Evolutionary conservation across 306 rosid species (phyloP).

Genomic region (Fragaria vesca): DNA sequence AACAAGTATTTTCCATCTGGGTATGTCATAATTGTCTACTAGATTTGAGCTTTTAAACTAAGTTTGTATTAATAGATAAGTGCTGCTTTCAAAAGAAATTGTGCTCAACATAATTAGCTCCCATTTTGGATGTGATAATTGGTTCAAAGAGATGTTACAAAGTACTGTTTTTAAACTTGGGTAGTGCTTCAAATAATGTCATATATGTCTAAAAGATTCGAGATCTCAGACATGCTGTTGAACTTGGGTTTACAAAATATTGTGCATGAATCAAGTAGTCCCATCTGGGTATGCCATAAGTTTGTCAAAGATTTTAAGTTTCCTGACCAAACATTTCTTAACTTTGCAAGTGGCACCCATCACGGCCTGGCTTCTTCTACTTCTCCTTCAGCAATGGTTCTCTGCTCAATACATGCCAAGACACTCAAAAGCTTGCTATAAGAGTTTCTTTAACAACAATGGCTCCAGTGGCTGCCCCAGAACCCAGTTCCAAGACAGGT

Average conservation of each 20-base stretch:
- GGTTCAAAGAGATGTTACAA: not conserved
- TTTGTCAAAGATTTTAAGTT: conserved; percentile 1
- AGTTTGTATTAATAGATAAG: not conserved
- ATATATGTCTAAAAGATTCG: not conserved
- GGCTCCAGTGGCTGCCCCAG: conserved; percentile 50
- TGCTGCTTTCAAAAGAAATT: conserved; percentile 4
- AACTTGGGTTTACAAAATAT: conserved; percentile 14
- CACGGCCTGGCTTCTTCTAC: conserved; percentile 81
- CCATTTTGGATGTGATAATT: not conserved
- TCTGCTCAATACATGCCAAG: conserved; percentile 48
- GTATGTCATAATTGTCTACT: not conserved
- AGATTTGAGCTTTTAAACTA: not conserved
- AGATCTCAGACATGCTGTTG: not conserved
- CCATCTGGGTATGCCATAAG: not conserved
- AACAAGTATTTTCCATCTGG: not conserved
- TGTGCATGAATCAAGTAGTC: not conserved
- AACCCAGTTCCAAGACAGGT: conserved; percentile 27
- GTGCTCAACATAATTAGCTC: not conserved
- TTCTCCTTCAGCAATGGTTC: conserved; percentile 75
- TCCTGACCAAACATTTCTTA: not conserved
- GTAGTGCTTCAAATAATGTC: not conserved
- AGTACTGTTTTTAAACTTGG: not conserved
- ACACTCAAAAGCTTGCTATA: conserved; percentile 68
- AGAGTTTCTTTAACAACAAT: conserved; percentile 40
- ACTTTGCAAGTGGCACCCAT: conserved; percentile 80